Percentiles rank a stretch among this genome's conserved stretches.
These are phyloP conservation scores for Saccharomycopsis fermentans DNA, from an alignment of 805 yeast species.

Conservation along the genomic window DNA sequence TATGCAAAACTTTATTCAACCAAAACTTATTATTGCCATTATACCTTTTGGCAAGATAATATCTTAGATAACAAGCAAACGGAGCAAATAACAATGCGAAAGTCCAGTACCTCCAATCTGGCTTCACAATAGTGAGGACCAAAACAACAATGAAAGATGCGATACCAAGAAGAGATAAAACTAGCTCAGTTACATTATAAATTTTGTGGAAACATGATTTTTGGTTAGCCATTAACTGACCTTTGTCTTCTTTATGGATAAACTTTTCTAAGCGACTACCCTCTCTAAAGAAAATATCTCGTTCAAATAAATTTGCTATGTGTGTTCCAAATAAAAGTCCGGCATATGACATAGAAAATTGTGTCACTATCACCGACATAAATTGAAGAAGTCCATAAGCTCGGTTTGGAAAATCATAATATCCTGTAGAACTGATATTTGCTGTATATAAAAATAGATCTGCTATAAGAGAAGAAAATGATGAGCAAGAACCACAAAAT, in stretches of 20 bases:
- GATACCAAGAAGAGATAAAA: slow-evolving; percentile 18
- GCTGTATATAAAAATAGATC: slow-evolving; percentile 45
- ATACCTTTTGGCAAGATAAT: slow-evolving; percentile 36
- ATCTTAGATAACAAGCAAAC: slow-evolving; percentile 55
- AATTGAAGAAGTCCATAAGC: slow-evolving; percentile 79
- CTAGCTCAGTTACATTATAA: slow-evolving; percentile 23
- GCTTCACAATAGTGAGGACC: slow-evolving; percentile 19
- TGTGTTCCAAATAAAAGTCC: slow-evolving; percentile 55
- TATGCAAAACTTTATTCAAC: slow-evolving; percentile 25
- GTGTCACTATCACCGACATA: slow-evolving; percentile 49
- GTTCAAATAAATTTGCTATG: slow-evolving; percentile 17
- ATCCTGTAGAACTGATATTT: slow-evolving; percentile 23
- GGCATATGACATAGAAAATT: slow-evolving; percentile 49
- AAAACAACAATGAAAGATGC: slow-evolving; percentile 21
- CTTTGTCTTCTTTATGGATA: background rate
- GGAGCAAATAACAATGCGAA: slow-evolving; percentile 61
- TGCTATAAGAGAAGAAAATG: slow-evolving; percentile 57
- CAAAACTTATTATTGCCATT: slow-evolving; percentile 27
- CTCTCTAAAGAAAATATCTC: slow-evolving; percentile 41
- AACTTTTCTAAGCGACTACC: background rate
- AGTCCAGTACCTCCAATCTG: slow-evolving; percentile 57
- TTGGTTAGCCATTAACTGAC: background rate
- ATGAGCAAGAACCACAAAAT: slow-evolving; percentile 73
- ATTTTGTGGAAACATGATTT: slow-evolving; percentile 21
- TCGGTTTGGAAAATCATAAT: slow-evolving; percentile 39